A percentile compares a stretch with the other conserved stretches of the same genome.
phyloP scores from a whole-genome alignment of 2,329 filamentous ascomycete species.

The Penicillium brasilianum region DNA sequence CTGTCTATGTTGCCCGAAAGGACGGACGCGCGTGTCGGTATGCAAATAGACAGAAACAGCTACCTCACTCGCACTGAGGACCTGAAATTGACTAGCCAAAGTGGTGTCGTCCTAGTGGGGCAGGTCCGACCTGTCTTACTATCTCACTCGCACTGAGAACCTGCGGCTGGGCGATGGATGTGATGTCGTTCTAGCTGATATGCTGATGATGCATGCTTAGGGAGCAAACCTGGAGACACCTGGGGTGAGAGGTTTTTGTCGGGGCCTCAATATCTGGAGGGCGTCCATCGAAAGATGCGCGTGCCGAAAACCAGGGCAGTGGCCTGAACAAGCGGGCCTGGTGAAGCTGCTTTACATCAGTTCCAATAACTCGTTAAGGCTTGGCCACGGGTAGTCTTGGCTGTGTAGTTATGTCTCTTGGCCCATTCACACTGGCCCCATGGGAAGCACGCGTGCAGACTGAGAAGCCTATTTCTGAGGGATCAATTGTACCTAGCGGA shows the following conservation, averaged over 20 bases:
- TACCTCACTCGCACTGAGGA: too few relatives aligned
- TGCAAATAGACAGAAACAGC: slow-evolving; percentile 9
- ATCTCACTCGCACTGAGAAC: neutral
- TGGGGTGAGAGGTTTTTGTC: slow-evolving; percentile 9
- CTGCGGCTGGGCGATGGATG: slow-evolving; percentile 1
- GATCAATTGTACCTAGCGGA: neutral
- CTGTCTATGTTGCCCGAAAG: too few relatives aligned
- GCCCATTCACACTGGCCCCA: neutral
- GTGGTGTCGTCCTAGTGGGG: too few relatives aligned
- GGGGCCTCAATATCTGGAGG: slow-evolving; percentile 19
- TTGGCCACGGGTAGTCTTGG: too few relatives aligned
- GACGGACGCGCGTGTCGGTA: slow-evolving; percentile 5
- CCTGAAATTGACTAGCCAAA: too few relatives aligned
- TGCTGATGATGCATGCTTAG: slow-evolving; percentile 10
- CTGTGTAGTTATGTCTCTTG: too few relatives aligned
- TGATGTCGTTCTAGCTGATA: slow-evolving; percentile 10
- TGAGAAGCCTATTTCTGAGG: too few relatives aligned
- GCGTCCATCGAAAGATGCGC: slow-evolving; percentile 9
- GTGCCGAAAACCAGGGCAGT: slow-evolving; percentile 19
- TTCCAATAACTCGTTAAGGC: too few relatives aligned
- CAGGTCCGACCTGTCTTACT: too few relatives aligned
- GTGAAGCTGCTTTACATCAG: too few relatives aligned
- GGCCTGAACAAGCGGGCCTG: slow-evolving; percentile 9
- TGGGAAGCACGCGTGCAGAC: too few relatives aligned
- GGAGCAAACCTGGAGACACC: slow-evolving; percentile 9